Evolutionary conservation across 345 rosid species (phyloP).

Genomic region (Hypericum perforatum): DNA sequence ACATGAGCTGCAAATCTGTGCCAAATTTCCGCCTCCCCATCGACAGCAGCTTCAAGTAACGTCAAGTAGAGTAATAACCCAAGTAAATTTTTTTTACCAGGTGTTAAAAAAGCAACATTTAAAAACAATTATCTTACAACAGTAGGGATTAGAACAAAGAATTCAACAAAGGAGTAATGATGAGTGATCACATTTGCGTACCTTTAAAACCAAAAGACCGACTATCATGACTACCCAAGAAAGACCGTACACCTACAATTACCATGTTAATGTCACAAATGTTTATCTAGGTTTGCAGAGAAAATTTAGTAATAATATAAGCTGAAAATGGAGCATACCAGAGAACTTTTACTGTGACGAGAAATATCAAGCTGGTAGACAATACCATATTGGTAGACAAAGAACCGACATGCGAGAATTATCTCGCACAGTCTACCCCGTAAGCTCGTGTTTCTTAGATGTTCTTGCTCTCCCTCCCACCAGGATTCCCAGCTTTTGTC

Average conservation of each 20-base stretch:
- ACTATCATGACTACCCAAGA: constrained; percentile 72
- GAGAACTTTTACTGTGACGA: constrained; percentile 43
- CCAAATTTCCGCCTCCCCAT: constrained; percentile 75
- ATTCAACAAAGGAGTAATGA: too few species aligned
- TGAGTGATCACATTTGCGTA: constrained; percentile 13
- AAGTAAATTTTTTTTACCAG: too few species aligned
- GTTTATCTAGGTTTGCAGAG: not conserved
- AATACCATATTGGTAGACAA: constrained; percentile 83
- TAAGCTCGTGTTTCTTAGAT: constrained; percentile 51
- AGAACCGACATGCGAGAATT: constrained; percentile 67
- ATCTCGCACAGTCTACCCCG: constrained; percentile 74
- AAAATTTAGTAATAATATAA: not conserved
- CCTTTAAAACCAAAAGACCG: constrained; percentile 71
- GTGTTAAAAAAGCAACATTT: too few species aligned
- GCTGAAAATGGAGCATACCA: constrained; percentile 31
- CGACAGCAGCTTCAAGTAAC: constrained; percentile 53
- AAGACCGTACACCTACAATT: constrained; percentile 66
- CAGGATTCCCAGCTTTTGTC: constrained; percentile 95
- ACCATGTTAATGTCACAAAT: not conserved
- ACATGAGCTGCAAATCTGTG: constrained; percentile 77
- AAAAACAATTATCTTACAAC: too few species aligned
- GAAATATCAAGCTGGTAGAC: constrained; percentile 91
- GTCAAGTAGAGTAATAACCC: not conserved
- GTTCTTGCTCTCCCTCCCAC: constrained; percentile 92
- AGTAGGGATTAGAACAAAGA: too few species aligned